Evolutionary conservation across 768 basidiomycete genomes (phyloP), one percentile per base, ranked within the genome.

Genomic region (Collybiopsis confluens): DNA sequence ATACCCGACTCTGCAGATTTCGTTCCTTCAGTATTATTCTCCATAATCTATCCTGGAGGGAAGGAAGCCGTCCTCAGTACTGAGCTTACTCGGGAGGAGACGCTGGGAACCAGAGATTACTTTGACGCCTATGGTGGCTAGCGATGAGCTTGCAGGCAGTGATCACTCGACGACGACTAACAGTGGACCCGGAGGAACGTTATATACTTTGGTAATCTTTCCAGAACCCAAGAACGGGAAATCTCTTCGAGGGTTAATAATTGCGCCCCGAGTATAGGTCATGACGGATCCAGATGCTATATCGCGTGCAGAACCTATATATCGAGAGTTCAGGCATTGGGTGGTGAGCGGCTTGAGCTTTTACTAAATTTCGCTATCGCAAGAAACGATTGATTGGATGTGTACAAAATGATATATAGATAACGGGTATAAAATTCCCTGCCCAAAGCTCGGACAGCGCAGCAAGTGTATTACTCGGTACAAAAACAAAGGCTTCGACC

Each of bases 231-330:
- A n/a, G n/a, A n/a, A n/a, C n/a, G n/a, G n/a, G n/a, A n/a, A n/a
- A n/a, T n/a, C n/a, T n/a, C n/a, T n/a, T n/a, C n/a, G n/a, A n/a
- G n/a, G n/a, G n/a, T n/a, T n/a, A n/a, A n/a, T n/a, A n/a, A n/a
- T n/a, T n/a, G n/a, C n/a, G n/a, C n/a, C n/a, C n/a, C n/a, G n/a
- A n/a, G n/a, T n/a, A n/a, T n/a, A 82, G 33, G 77, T 80, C 30
- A 75, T 82, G 77, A 75, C 75, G 2, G 82, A 83, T 59, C 82
- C 81, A 1, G 82, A 83, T 54, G 82, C 82, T 2, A 82, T 81
- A 0, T 80, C 78, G 1, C 65, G 75, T 43, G 62, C 57, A 6
- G 71, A 79, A 35, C 79, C 78, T 1, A 78, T 71, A 58, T 79
- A 68, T 62, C 69, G 75, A 1, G 62, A 81, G 56, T 83, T 78